Percentiles rank a stretch among this genome's conserved stretches.
These are phyloP conservation scores for Mucor piriformis DNA, from an alignment of 371 early-diverging fungal genomes.

Conservation along the genomic window DNA sequence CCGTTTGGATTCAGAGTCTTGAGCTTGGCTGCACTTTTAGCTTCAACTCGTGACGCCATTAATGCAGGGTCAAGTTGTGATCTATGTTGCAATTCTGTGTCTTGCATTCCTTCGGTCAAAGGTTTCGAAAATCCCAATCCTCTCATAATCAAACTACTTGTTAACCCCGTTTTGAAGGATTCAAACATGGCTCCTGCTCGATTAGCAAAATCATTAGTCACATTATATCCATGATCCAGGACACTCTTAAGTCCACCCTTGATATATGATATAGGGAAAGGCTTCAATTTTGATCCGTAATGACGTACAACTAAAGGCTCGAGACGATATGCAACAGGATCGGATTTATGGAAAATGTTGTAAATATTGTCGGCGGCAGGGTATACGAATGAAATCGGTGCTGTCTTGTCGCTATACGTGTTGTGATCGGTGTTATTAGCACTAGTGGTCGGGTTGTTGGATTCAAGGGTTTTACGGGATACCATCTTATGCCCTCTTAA, in stretches of 20 bases:
- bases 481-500: constrained; percentile 68
- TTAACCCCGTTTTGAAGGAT: constrained; percentile 59
- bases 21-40: constrained; percentile 48
- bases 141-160: constrained; percentile 58
- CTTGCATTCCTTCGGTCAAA: background rate
- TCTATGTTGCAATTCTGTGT: constrained; percentile 9
- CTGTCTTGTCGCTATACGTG: background rate
- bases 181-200: constrained; percentile 73
- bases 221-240: constrained; percentile 62
- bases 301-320: constrained; percentile 70
- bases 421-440: background rate
- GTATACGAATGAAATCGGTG: constrained; percentile 46
- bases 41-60: background rate
- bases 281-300: constrained; percentile 57
- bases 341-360: constrained; percentile 79
- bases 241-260: constrained; percentile 83
- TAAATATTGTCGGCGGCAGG: constrained; percentile 74
- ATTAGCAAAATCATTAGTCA: constrained; percentile 70
- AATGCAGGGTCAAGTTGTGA: constrained; percentile 34
- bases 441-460: too few species aligned
- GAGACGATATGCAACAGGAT: constrained; percentile 69
- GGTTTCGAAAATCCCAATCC: constrained; percentile 51
- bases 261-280: constrained; percentile 76
- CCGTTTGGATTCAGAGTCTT: constrained; percentile 64
- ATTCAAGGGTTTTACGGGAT: constrained; percentile 43